Conservation (phyloP, 2,329 filamentous ascomycete species). For the Claviceps lovelessii region DNA sequence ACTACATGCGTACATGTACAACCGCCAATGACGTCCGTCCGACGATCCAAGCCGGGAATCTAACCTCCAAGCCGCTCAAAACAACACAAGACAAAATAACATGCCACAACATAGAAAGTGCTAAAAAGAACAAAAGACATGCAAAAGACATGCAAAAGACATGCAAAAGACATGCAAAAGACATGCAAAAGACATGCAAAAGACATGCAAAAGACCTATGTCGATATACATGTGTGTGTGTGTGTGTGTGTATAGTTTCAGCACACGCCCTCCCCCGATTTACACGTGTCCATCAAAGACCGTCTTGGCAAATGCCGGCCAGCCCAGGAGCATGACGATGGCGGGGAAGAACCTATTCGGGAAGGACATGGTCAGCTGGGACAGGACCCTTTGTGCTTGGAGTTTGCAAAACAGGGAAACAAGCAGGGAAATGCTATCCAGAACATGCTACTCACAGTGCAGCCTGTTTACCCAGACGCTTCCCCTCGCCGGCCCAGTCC, state of each 20-base stretch:
- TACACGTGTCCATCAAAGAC: conserved; percentile 19
- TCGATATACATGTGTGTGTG: too few species aligned
- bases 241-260: too few species aligned
- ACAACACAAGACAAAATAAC: too few species aligned
- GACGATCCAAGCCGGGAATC: too few species aligned
- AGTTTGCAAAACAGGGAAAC: too few species aligned
- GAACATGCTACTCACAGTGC: conserved; percentile 16
- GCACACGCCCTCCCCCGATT: background rate
- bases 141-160: background rate
- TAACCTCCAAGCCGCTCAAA: too few species aligned
- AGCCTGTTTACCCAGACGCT: conserved; percentile 18
- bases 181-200: background rate
- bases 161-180: background rate
- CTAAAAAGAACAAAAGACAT: too few species aligned
- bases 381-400: background rate
- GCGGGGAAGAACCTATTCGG: conserved; percentile 20
- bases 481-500: conserved; percentile 20
- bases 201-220: background rate
- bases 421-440: too few species aligned
- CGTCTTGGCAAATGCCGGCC: conserved; percentile 18
- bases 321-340: conserved; percentile 20
- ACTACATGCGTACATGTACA: too few species aligned
- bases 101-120: too few species aligned
- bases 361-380: background rate
- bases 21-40: too few species aligned